Percentiles rank a stretch among this genome's conserved stretches.
phyloP scores from a whole-genome alignment of 306 rosid genomes.

The Prunus persica region DNA sequence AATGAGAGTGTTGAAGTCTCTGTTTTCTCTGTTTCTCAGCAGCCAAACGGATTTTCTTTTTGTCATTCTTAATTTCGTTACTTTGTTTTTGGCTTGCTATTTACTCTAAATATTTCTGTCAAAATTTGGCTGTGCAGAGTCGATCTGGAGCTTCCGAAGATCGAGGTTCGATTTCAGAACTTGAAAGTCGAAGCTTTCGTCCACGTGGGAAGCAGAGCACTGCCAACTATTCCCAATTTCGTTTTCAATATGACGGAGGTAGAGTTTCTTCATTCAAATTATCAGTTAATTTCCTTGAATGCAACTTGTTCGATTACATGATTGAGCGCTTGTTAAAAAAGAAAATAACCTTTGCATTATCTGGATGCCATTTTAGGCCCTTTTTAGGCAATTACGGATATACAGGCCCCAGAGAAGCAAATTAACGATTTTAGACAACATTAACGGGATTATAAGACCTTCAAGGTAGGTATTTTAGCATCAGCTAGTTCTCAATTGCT shows the following conservation, averaged over 20 bases:
- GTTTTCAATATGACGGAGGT: slow-evolving; percentile 89
- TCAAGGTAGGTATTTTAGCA: slow-evolving; percentile 48
- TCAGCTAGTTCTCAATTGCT: slow-evolving; percentile 1
- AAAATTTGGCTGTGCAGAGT: slow-evolving; percentile 50
- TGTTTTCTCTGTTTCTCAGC: not conserved
- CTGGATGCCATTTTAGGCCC: slow-evolving; percentile 37
- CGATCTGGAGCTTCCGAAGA: slow-evolving; percentile 77
- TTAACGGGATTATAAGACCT: slow-evolving; percentile 85
- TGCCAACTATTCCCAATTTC: slow-evolving; percentile 93
- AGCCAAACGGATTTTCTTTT: not conserved
- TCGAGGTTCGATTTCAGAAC: slow-evolving; percentile 85
- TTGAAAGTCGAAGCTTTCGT: slow-evolving; percentile 79
- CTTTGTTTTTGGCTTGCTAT: too few species aligned
- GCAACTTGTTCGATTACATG: not conserved
- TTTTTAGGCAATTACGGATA: slow-evolving; percentile 61
- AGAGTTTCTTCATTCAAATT: not conserved
- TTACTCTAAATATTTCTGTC: not conserved
- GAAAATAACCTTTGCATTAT: not conserved
- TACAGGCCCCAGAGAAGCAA: slow-evolving; percentile 60
- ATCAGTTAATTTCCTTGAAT: not conserved
- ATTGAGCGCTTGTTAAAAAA: not conserved
- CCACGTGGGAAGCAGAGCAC: slow-evolving; percentile 92
- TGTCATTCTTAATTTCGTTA: not conserved
- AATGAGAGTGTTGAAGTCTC: not conserved
- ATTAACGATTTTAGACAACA: slow-evolving; percentile 71